Evolutionary conservation across 2,329 filamentous ascomycete genomes (phyloP).

Genomic region (Trichoderma koningiopsis): DNA sequence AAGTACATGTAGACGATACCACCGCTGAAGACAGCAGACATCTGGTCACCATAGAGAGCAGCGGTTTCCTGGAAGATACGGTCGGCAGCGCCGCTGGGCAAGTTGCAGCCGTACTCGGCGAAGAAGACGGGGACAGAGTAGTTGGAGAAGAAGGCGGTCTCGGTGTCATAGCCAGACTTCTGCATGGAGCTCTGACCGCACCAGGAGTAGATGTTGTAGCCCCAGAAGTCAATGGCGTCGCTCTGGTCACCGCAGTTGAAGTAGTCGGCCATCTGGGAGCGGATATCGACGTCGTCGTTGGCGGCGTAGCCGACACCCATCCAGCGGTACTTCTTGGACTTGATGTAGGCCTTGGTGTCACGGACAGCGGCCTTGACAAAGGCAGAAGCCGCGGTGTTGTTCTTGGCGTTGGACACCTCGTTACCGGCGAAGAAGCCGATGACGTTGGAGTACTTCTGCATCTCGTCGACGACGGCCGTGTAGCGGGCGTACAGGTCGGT

Average conservation of each 20-base stretch:
- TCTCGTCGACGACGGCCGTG: slow-evolving; percentile 76
- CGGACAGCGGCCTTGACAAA: slow-evolving; percentile 98
- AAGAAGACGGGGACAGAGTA: slow-evolving; percentile 98
- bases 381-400: slow-evolving; percentile 87
- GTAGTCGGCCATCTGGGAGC: slow-evolving; percentile 81
- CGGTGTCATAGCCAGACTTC: slow-evolving; percentile 76
- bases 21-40: slow-evolving; percentile 87
- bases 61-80: slow-evolving; percentile 85
- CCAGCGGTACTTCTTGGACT: slow-evolving; percentile 71
- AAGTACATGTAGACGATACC: slow-evolving; percentile 99
- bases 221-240: slow-evolving; percentile 90
- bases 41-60: slow-evolving; percentile 76
- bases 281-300: slow-evolving; percentile 85
- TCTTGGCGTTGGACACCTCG: slow-evolving; percentile 86
- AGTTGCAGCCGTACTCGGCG: slow-evolving; percentile 97
- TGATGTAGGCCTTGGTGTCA: slow-evolving; percentile 94
- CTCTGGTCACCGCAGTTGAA: slow-evolving; percentile 80
- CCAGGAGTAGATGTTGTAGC: slow-evolving; percentile 99
- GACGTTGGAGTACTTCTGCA: slow-evolving; percentile 83
- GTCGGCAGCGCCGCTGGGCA: slow-evolving; percentile 57
- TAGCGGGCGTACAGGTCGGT: slow-evolving; percentile 78
- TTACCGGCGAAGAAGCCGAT: slow-evolving; percentile 99
- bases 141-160: slow-evolving; percentile 81
- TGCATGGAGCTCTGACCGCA: slow-evolving; percentile 81
- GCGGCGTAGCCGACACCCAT: slow-evolving; percentile 95